Conservation (phyloP, 306 rosid species). For the Prunus armeniaca region DNA sequence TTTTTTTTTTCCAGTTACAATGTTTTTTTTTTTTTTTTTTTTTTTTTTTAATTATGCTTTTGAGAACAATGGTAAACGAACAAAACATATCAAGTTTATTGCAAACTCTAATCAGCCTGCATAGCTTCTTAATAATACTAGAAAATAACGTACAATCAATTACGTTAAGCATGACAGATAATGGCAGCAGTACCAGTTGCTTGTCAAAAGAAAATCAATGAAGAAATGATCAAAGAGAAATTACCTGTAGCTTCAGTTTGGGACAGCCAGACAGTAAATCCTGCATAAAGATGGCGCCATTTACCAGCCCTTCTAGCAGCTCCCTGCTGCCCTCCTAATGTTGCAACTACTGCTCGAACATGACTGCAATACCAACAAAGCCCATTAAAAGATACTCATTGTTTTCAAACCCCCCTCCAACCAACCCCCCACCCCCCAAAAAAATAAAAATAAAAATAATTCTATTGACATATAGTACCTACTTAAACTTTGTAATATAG, state of each 20-base stretch:
- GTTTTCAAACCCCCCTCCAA: background rate
- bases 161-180: background rate
- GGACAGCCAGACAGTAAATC: constrained; percentile 88
- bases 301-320: constrained; percentile 59
- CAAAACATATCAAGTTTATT: background rate
- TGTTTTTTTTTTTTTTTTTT: background rate
- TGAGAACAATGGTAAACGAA: background rate
- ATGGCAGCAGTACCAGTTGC: background rate
- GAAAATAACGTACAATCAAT: background rate
- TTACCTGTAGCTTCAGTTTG: constrained; percentile 75
- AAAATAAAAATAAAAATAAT: background rate
- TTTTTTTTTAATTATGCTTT: background rate
- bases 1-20: background rate
- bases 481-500: constrained; percentile 81
- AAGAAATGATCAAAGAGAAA: constrained; percentile 15
- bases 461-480: constrained; percentile 45
- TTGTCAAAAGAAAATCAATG: constrained; percentile 4
- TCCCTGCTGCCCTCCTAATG: constrained; percentile 75
- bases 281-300: constrained; percentile 85
- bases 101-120: background rate
- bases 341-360: constrained; percentile 71
- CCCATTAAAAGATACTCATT: constrained; percentile 4
- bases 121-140: background rate
- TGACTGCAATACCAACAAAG: constrained; percentile 49
- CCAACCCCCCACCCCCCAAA: background rate